Evolutionary conservation across 176 grass and related monocot species (phyloP).

Genomic region (Leersia perrieri): DNA sequence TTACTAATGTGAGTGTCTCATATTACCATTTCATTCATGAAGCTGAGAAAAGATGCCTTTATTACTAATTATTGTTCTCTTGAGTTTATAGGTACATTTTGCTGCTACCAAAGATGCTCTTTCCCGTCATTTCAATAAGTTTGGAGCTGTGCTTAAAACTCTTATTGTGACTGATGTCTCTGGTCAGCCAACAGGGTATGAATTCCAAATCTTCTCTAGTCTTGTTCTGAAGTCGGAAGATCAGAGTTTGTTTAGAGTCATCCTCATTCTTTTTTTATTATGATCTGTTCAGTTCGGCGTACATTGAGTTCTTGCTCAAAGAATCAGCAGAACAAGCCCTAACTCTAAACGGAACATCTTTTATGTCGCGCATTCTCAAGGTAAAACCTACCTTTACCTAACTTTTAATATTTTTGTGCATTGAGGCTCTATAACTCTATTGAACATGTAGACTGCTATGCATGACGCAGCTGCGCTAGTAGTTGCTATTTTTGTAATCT

Average conservation of each 20-base stretch:
- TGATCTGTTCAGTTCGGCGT: conserved; percentile 56
- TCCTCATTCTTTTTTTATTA: conserved; percentile 14
- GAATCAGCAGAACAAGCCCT: conserved; percentile 82
- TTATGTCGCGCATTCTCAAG: conserved; percentile 98
- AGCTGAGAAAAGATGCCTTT: conserved; percentile 1
- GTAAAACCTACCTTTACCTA: conserved; percentile 30
- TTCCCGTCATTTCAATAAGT: conserved; percentile 93
- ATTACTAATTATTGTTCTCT: conserved; percentile 18
- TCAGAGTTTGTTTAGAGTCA: neutral
- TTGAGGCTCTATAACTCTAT: neutral
- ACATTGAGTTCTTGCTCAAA: conserved; percentile 87
- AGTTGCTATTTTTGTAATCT: neutral
- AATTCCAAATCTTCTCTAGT: conserved; percentile 17
- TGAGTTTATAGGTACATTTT: conserved; percentile 68
- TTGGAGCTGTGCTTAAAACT: conserved; percentile 85
- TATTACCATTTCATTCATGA: neutral
- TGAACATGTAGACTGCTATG: conserved; percentile 7
- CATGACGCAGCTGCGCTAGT: neutral
- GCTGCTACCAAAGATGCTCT: conserved; percentile 91
- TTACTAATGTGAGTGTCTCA: conserved; percentile 66
- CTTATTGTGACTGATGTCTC: conserved; percentile 77
- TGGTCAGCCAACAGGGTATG: conserved; percentile 90
- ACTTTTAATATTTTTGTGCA: neutral
- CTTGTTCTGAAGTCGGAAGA: neutral
- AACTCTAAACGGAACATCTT: conserved; percentile 79